Conservation (phyloP, 2,329 filamentous ascomycete genomes). For the Fusarium tanahbumbuense region DNA sequence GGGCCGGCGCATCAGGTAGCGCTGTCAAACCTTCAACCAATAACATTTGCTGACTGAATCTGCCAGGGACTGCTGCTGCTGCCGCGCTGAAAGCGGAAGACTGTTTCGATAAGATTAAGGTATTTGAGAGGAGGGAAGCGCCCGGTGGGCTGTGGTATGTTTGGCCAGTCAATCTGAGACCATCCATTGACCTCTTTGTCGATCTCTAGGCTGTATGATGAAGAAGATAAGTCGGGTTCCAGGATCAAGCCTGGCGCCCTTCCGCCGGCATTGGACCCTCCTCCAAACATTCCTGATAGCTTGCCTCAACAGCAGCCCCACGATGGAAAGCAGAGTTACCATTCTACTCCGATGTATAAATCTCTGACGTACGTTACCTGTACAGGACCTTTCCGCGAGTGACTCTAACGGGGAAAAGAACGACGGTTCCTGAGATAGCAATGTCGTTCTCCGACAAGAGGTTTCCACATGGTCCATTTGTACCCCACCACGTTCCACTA, state of each 20-base stretch:
- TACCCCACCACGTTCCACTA: background rate
- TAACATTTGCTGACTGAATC: too few species aligned
- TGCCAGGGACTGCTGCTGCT: background rate
- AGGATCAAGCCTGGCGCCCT: background rate
- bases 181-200: background rate
- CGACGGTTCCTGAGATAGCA: background rate
- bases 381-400: accelerated
- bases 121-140: background rate
- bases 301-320: background rate
- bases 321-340: background rate
- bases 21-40: too few species aligned
- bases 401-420: background rate
- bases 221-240: accelerated
- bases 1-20: background rate
- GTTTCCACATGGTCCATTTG: background rate
- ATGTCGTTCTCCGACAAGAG: background rate
- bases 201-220: background rate
- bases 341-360: background rate
- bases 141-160: background rate
- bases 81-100: background rate
- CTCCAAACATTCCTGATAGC: background rate
- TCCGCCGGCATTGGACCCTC: background rate
- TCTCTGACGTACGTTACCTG: background rate
- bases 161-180: accelerated
- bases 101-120: background rate